A percentile compares a stretch with the other conserved stretches of the same genome.
Evolutionary conservation across 2,329 filamentous ascomycete genomes (phyloP).

Genomic region (Nemania serpens): DNA sequence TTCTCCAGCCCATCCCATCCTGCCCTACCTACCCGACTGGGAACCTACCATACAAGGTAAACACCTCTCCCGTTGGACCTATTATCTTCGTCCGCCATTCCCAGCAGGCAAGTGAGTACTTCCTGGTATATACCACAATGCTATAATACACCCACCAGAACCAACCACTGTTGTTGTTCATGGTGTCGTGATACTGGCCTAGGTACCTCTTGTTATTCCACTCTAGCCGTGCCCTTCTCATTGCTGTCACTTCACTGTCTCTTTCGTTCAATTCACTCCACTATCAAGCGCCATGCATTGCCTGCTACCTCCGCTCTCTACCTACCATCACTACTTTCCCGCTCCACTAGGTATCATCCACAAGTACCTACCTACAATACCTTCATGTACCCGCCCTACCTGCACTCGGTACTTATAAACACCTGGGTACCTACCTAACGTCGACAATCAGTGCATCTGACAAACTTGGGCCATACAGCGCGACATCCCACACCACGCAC

Average conservation of each 20-base stretch:
- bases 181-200: not conserved
- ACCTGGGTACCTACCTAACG: too few species aligned
- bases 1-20: slow-evolving; percentile 20
- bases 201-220: too few species aligned
- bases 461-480: slow-evolving; percentile 24
- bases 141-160: not conserved
- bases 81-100: slow-evolving; percentile 24
- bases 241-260: not conserved
- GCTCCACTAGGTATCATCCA: not conserved
- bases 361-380: not conserved
- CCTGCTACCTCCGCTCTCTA: not conserved
- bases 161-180: not conserved
- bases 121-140: not conserved
- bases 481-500: slow-evolving; percentile 17
- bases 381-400: not conserved
- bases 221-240: too few species aligned
- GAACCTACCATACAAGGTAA: slow-evolving; percentile 34
- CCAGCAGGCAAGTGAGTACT: slow-evolving; percentile 7
- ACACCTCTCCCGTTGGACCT: slow-evolving; percentile 44
- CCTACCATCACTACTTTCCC: not conserved
- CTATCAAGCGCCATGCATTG: not conserved
- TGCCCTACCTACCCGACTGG: slow-evolving; percentile 33
- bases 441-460: slow-evolving; percentile 26
- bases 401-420: not conserved
- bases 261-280: not conserved